Conservation (phyloP, 176 grass and related monocot genomes). For the Puya raimondii region DNA sequence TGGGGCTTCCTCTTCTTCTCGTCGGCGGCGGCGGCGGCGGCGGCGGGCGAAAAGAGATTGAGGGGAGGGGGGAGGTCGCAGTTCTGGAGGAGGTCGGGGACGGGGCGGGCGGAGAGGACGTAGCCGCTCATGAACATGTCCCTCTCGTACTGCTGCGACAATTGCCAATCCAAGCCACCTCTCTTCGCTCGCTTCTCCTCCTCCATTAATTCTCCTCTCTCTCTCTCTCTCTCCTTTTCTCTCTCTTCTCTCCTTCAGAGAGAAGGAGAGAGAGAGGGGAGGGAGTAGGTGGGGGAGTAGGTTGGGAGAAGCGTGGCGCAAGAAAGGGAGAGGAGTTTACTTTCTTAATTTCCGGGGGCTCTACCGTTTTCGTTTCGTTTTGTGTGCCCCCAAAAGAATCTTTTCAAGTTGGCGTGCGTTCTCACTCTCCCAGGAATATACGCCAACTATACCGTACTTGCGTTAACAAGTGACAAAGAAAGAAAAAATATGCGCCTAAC, state of each 20-base stretch:
- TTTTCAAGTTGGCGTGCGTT: neutral
- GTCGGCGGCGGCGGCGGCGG: conserved; percentile 16
- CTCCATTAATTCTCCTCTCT: conserved; percentile 5
- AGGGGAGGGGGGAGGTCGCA: conserved; percentile 83
- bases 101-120: conserved; percentile 19
- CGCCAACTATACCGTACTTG: too few relatives aligned
- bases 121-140: conserved; percentile 50
- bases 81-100: conserved; percentile 75
- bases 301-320: conserved; percentile 35
- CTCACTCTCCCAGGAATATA: too few relatives aligned
- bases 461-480: too few relatives aligned
- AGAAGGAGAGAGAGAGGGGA: neutral
- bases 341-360: neutral
- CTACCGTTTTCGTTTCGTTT: neutral
- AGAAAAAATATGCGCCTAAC: too few relatives aligned
- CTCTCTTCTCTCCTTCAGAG: neutral
- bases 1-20: neutral
- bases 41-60: conserved; percentile 60
- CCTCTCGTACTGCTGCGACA: conserved; percentile 28
- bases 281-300: neutral
- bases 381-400: neutral
- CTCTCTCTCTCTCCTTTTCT: neutral
- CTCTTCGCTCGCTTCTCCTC: conserved; percentile 18
- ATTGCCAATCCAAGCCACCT: conserved; percentile 38
- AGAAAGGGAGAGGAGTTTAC: conserved; percentile 12